Evolutionary conservation across 805 yeast genomes (phyloP).

Genomic region (Kodamaea nitidulidarum): DNA sequence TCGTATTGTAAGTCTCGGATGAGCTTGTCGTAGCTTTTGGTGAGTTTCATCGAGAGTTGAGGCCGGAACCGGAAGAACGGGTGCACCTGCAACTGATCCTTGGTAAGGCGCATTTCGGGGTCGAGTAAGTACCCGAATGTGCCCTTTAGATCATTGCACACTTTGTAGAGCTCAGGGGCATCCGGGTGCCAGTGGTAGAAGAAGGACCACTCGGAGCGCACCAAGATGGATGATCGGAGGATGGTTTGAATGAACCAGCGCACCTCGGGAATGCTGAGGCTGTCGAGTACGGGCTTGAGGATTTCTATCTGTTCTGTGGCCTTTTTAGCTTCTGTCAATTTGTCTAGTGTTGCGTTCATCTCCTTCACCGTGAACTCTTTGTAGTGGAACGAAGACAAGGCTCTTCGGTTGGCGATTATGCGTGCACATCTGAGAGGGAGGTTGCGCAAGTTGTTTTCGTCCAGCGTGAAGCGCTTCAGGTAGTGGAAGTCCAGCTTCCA

Average conservation of each 20-base stretch:
- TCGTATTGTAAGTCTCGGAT: conserved; percentile 41
- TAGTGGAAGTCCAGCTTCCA: conserved; percentile 36
- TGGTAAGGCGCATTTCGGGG: conserved; percentile 41
- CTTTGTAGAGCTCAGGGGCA: conserved; percentile 58
- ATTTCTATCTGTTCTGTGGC: conserved; percentile 39
- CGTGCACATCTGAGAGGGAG: conserved; percentile 47
- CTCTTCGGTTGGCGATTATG: conserved; percentile 49
- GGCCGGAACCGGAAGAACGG: conserved; percentile 65
- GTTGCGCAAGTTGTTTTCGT: conserved; percentile 39
- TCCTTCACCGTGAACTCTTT: conserved; percentile 21
- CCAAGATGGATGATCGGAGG: conserved; percentile 55
- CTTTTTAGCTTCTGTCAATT: conserved; percentile 20
- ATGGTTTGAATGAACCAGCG: conserved; percentile 67
- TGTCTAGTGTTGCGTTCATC: conserved; percentile 29
- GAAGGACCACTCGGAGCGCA: conserved; percentile 56
- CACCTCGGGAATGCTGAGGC: conserved; percentile 58
- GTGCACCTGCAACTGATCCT: conserved; percentile 37
- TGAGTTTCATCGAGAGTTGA: conserved; percentile 62
- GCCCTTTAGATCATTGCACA: conserved; percentile 58
- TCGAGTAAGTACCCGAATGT: conserved; percentile 56
- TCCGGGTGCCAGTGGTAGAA: conserved; percentile 74
- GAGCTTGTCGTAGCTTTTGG: conserved; percentile 46
- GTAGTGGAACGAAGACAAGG: conserved; percentile 7
- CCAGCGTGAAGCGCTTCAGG: conserved; percentile 37
- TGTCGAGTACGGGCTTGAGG: conserved; percentile 47